phyloP scores from a whole-genome alignment of 2,329 filamentous ascomycete species.

The Claviceps sp. region DNA sequence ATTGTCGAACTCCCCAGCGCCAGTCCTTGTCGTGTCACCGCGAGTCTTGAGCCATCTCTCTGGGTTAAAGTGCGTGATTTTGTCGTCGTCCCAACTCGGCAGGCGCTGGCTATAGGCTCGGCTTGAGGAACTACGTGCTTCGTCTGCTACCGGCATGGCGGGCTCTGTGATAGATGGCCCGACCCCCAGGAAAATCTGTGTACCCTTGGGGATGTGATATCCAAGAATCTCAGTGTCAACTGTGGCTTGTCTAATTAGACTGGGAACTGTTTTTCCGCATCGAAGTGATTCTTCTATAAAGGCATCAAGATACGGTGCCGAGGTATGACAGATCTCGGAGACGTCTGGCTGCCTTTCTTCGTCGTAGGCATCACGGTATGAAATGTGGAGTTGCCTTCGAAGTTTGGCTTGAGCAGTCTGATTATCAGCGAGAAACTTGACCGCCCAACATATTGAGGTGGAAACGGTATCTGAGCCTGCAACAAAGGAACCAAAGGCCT shows the following conservation, averaged over 20 bases:
- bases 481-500: slow-evolving; percentile 14
- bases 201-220: slow-evolving; percentile 20
- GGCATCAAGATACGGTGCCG: slow-evolving; percentile 21
- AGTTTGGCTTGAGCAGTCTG: slow-evolving; percentile 7
- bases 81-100: slow-evolving; percentile 15
- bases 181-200: slow-evolving; percentile 14
- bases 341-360: slow-evolving; percentile 13
- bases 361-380: slow-evolving; percentile 8
- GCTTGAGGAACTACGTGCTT: slow-evolving; percentile 11
- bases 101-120: slow-evolving; percentile 8
- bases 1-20: background rate
- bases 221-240: slow-evolving; percentile 21
- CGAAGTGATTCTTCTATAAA: slow-evolving; percentile 24
- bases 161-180: slow-evolving; percentile 8
- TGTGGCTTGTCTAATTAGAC: slow-evolving; percentile 15
- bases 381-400: slow-evolving; percentile 7
- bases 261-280: slow-evolving; percentile 11
- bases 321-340: slow-evolving; percentile 13
- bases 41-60: slow-evolving; percentile 22
- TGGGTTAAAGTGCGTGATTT: slow-evolving; percentile 16
- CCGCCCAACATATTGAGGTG: background rate
- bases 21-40: background rate
- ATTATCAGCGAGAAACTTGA: slow-evolving; percentile 3
- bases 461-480: slow-evolving; percentile 12
- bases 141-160: background rate